Percentiles rank a stretch among this genome's conserved stretches.
These are phyloP conservation scores for Wickerhamomyces silvicola DNA, from an alignment of 805 yeast species.

Conservation along the genomic window DNA sequence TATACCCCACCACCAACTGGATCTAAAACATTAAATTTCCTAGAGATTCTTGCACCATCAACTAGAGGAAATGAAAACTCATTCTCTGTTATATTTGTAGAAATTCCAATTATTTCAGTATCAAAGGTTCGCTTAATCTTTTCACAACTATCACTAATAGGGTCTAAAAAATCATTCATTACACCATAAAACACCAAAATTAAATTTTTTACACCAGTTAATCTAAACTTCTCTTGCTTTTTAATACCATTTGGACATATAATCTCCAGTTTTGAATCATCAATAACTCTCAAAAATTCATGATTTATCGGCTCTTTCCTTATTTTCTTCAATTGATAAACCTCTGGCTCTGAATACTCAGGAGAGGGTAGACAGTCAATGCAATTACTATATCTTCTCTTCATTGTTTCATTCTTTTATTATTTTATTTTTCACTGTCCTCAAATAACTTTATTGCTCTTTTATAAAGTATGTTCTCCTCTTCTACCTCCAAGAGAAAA, in stretches of 20 bases:
- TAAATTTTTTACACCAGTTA: constrained; percentile 5
- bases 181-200: constrained; percentile 22
- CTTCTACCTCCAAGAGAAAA: too few species aligned
- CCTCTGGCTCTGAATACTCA: too few species aligned
- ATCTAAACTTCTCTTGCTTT: constrained; percentile 2
- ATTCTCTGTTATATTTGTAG: constrained; percentile 11
- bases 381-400: constrained; percentile 5
- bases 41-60: constrained; percentile 10
- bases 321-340: not conserved
- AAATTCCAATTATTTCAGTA: constrained; percentile 15
- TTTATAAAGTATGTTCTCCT: too few species aligned
- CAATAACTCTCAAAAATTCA: not conserved
- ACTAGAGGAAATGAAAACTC: constrained; percentile 14
- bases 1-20: constrained; percentile 25
- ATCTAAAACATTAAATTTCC: constrained; percentile 16
- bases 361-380: constrained; percentile 9
- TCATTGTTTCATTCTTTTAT: too few species aligned
- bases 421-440: too few species aligned
- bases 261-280: constrained; percentile 10
- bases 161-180: constrained; percentile 10
- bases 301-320: not conserved
- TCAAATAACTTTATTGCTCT: too few species aligned
- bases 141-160: constrained; percentile 3
- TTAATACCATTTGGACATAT: constrained; percentile 1
- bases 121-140: constrained; percentile 3